These are phyloP conservation scores for Immersiella caudata DNA, from an alignment of 495 filamentous ascomycete species.

Conservation along the genomic window DNA sequence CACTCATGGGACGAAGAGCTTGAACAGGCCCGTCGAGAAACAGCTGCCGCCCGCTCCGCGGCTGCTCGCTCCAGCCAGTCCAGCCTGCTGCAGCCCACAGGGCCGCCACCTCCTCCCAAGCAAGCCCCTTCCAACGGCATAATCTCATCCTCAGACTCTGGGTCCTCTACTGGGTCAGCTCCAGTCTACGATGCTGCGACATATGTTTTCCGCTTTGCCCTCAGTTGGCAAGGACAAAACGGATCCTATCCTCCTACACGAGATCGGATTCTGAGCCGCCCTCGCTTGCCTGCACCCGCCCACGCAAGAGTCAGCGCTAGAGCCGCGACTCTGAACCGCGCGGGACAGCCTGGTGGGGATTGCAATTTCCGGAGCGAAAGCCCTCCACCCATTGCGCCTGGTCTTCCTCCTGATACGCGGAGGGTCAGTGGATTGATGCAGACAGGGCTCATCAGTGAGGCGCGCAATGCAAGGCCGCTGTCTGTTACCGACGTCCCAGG, in stretches of 20 bases:
- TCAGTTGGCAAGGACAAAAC: constrained; percentile 36
- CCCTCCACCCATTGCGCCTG: constrained; percentile 40
- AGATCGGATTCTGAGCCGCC: constrained; percentile 61
- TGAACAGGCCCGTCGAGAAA: constrained; percentile 48
- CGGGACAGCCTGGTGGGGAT: constrained; percentile 2
- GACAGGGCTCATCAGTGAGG: constrained; percentile 49
- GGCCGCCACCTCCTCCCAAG: constrained; percentile 40
- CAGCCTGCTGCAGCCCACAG: constrained; percentile 18
- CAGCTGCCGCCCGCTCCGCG: constrained; percentile 40
- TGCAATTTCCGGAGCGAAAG: constrained; percentile 36
- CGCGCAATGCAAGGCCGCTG: constrained; percentile 45
- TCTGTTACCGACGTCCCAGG: constrained; percentile 23
- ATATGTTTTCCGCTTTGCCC: constrained; percentile 51
- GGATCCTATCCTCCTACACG: constrained; percentile 35
- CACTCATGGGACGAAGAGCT: constrained; percentile 46
- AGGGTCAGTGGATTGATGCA: constrained; percentile 47
- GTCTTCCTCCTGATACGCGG: constrained; percentile 48
- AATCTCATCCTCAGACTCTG: constrained; percentile 41
- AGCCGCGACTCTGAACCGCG: constrained; percentile 13
- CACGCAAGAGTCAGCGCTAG: constrained; percentile 57
- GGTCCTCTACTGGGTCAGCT: constrained; percentile 47
- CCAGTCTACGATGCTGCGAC: constrained; percentile 47
- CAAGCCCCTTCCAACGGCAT: constrained; percentile 26
- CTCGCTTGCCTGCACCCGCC: constrained; percentile 75
- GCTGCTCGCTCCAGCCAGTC: constrained; percentile 23